Evolutionary conservation across 192 early-diverging fungal species (phyloP).

Genomic region (Mortierella antarctica): DNA sequence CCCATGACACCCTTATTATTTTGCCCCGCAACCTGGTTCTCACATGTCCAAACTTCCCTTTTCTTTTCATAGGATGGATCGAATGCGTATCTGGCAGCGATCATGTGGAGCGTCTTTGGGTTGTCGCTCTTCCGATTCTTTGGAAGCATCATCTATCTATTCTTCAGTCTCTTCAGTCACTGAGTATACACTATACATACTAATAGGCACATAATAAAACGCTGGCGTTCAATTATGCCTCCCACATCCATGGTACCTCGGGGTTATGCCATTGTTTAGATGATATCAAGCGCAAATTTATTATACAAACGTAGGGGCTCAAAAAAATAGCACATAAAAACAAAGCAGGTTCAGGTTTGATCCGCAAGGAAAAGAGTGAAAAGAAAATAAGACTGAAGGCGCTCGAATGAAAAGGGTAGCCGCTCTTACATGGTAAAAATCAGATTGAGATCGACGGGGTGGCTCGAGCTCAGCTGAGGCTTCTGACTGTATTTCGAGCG

Average conservation of each 20-base stretch:
- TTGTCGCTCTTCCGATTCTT: conserved; percentile 76
- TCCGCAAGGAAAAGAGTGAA: not conserved
- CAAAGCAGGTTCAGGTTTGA: not conserved
- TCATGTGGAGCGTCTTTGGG: conserved; percentile 82
- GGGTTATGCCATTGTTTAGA: too few species aligned
- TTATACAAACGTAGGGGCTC: too few species aligned
- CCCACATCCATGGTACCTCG: too few species aligned
- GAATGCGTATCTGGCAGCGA: conserved; percentile 67
- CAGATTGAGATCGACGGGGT: conserved; percentile 52
- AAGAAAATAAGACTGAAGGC: not conserved
- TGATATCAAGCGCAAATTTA: too few species aligned
- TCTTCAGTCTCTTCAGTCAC: conserved; percentile 68
- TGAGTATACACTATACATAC: not conserved
- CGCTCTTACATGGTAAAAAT: conserved; percentile 52
- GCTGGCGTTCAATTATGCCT: too few species aligned
- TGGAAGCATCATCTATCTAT: conserved; percentile 74
- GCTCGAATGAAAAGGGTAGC: not conserved
- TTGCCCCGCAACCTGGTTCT: not conserved
- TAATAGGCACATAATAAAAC: too few species aligned
- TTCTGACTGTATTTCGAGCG: conserved; percentile 74
- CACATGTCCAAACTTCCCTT: not conserved
- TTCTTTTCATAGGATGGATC: conserved; percentile 40
- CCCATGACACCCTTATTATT: not conserved
- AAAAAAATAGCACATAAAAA: not conserved
- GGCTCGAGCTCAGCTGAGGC: conserved; percentile 76